phyloP scores from a whole-genome alignment of 805 yeast genomes.

The Barnettozyma sucrosica region DNA sequence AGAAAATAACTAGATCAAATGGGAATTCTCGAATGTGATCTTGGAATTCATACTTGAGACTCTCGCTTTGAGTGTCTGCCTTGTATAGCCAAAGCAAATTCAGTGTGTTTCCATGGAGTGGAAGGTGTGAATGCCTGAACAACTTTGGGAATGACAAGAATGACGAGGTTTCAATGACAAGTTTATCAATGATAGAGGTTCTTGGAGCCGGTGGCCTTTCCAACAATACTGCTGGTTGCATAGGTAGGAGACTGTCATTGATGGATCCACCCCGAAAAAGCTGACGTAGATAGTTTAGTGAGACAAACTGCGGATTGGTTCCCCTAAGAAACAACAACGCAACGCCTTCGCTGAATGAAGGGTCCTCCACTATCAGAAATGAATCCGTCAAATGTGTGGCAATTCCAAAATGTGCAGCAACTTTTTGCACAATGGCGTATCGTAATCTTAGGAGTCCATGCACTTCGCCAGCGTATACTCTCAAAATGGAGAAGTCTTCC shows the following conservation, averaged over 20 bases:
- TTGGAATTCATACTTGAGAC: not conserved
- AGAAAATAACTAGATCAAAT: slow-evolving; percentile 1
- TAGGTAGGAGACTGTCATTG: not conserved
- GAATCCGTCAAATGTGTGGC: slow-evolving; percentile 1
- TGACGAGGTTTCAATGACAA: not conserved
- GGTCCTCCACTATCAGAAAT: slow-evolving; percentile 7
- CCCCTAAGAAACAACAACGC: slow-evolving; percentile 4
- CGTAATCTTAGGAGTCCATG: not conserved
- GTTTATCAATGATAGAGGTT: not conserved
- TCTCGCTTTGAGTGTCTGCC: not conserved
- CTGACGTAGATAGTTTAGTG: not conserved
- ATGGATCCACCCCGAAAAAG: not conserved
- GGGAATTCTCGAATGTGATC: not conserved
- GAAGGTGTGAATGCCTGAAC: not conserved
- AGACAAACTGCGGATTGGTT: not conserved
- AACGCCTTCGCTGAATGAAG: slow-evolving; percentile 3
- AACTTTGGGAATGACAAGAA: not conserved
- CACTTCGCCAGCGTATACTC: slow-evolving; percentile 9
- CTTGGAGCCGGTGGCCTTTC: not conserved
- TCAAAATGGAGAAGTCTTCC: slow-evolving; percentile 8
- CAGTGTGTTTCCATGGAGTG: not conserved
- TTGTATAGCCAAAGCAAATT: not conserved
- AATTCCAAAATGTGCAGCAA: slow-evolving; percentile 5
- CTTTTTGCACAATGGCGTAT: slow-evolving; percentile 8
- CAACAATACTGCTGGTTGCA: not conserved